Evolutionary conservation across 2,329 filamentous ascomycete genomes (phyloP).

Genomic region (Reticulascus tulasneorum): DNA sequence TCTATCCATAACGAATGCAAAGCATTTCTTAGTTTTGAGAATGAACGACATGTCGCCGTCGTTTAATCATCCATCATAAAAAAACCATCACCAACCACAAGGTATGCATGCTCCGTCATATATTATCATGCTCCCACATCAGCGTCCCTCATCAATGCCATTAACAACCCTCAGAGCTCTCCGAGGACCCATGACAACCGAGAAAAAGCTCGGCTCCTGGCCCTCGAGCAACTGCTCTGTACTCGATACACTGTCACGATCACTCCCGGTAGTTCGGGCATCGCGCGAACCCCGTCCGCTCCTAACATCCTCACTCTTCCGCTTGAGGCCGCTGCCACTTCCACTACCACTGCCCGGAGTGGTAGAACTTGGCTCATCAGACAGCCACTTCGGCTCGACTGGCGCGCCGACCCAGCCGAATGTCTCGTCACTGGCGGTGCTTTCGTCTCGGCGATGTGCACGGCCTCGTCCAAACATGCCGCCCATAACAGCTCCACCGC

Average conservation of each 20-base stretch:
- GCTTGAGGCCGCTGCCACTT: slow-evolving; percentile 12
- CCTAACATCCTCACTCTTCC: slow-evolving; percentile 16
- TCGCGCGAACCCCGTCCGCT: slow-evolving; percentile 13
- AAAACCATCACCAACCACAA: too few species aligned
- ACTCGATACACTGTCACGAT: slow-evolving; percentile 27
- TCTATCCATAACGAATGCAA: too few species aligned
- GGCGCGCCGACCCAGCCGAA: slow-evolving; percentile 29
- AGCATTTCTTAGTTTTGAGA: too few species aligned
- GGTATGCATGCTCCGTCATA: too few species aligned
- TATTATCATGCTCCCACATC: too few species aligned
- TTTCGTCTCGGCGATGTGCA: slow-evolving; percentile 17
- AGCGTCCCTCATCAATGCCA: slow-evolving; percentile 31
- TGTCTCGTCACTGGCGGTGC: slow-evolving; percentile 14
- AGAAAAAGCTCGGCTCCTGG: slow-evolving; percentile 68
- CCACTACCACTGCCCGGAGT: slow-evolving; percentile 15
- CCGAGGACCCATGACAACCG: slow-evolving; percentile 63
- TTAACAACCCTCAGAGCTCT: slow-evolving; percentile 68
- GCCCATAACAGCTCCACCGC: slow-evolving; percentile 16
- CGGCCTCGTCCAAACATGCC: slow-evolving; percentile 19
- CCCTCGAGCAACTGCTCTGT: slow-evolving; percentile 56
- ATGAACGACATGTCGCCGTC: too few species aligned
- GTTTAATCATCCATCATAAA: too few species aligned
- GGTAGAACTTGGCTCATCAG: slow-evolving; percentile 19
- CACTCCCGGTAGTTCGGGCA: slow-evolving; percentile 7
- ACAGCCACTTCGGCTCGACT: slow-evolving; percentile 25